Conservation (phyloP, 129 eudicot species). For the Silybum marianum region DNA sequence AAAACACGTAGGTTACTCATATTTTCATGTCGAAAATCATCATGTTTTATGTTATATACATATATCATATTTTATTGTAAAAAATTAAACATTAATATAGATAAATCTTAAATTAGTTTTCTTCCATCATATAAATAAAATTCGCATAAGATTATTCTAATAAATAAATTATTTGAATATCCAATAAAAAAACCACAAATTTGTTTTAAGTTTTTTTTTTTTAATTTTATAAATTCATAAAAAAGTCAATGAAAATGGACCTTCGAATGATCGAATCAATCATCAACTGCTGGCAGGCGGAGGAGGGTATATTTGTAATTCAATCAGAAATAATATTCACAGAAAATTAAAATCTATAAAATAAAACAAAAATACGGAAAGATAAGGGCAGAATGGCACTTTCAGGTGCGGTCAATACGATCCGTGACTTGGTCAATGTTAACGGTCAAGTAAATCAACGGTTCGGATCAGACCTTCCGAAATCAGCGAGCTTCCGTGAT, state of each 20-base stretch:
- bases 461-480: conserved; percentile 59
- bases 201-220: neutral
- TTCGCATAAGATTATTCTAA: neutral
- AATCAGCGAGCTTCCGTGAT: conserved; percentile 74
- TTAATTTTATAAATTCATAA: neutral
- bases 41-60: neutral
- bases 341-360: neutral
- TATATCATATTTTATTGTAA: neutral
- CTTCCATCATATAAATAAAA: too few relatives aligned
- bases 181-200: neutral
- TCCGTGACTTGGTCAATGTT: conserved; percentile 35
- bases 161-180: too few relatives aligned
- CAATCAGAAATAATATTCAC: conserved; percentile 1
- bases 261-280: neutral
- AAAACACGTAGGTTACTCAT: conserved; percentile 12
- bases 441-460: conserved; percentile 44
- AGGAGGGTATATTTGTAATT: neutral
- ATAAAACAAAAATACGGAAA: neutral
- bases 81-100: neutral
- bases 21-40: neutral
- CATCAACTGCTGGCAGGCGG: neutral
- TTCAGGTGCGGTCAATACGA: conserved; percentile 17
- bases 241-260: conserved; percentile 5
- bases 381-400: conserved; percentile 37
- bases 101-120: too few relatives aligned